Conservation (phyloP, 148 eudicot species). For the Euryodendron excelsum region DNA sequence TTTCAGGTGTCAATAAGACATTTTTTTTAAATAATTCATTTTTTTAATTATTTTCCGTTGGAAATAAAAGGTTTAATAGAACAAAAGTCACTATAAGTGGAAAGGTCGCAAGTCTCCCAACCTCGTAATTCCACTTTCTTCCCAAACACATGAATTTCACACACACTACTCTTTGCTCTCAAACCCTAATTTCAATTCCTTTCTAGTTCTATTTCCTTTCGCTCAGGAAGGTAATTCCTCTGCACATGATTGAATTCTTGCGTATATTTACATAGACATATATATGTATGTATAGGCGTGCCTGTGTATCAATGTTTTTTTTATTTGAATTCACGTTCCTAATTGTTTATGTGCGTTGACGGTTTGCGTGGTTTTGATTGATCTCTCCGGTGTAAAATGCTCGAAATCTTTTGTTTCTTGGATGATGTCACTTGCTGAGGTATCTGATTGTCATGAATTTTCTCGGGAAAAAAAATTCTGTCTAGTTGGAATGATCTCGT, state of each 20-base stretch:
- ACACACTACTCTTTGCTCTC: neutral
- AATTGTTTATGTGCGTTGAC: neutral
- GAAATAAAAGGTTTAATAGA: no score
- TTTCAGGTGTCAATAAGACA: no score
- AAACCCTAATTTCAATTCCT: slow-evolving; percentile 5
- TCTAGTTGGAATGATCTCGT: no score
- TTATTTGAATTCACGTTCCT: slow-evolving; percentile 1
- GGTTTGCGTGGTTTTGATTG: neutral
- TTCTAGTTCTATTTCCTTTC: neutral
- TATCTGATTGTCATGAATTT: neutral
- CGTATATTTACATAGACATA: no score
- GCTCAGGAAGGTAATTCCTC: neutral
- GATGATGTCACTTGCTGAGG: neutral
- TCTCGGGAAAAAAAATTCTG: neutral
- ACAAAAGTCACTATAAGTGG: no score
- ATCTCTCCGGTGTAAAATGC: neutral
- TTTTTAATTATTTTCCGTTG: no score
- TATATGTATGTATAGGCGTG: neutral
- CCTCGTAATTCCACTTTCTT: no score
- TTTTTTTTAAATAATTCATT: no score
- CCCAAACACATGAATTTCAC: no score
- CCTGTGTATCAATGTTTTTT: neutral
- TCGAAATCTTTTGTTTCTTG: neutral
- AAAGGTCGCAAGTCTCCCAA: no score
- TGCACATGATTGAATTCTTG: neutral